phyloP scores from a whole-genome alignment of 805 yeast species.

The Kluyveromyces aestuarii region DNA sequence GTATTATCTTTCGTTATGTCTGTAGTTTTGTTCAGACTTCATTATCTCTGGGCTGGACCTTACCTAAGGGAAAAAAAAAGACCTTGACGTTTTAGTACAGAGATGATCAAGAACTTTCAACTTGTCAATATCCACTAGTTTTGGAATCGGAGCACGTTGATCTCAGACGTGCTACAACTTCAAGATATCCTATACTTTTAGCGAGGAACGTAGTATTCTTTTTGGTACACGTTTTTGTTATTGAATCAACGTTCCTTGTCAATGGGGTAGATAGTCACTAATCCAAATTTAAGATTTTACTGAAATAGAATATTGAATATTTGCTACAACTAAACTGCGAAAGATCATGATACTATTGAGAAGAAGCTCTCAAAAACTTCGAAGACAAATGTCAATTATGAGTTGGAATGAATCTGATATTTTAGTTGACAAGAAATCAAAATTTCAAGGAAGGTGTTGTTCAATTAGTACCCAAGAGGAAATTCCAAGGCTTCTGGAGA shows the following conservation, averaged over 20 bases:
- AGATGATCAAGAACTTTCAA: no score
- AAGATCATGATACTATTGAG: not conserved
- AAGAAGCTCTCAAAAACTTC: not conserved
- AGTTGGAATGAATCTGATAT: slow-evolving; percentile 36
- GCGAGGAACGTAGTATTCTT: no score
- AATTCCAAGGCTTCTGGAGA: slow-evolving; percentile 34
- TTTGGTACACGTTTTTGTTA: no score
- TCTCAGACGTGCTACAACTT: no score
- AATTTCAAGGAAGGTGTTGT: slow-evolving; percentile 56
- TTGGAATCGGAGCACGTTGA: no score
- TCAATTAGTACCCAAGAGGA: slow-evolving; percentile 32
- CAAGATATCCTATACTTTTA: no score
- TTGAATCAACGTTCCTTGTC: no score
- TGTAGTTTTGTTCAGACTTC: not conserved
- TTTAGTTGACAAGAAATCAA: slow-evolving; percentile 46
- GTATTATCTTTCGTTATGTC: not conserved
- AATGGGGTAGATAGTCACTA: no score
- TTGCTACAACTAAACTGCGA: not conserved
- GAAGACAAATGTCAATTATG: not conserved
- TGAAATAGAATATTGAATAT: no score
- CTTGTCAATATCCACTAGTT: no score
- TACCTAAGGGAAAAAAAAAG: not conserved
- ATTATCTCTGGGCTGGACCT: not conserved
- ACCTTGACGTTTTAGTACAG: not conserved
- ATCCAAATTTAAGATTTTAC: not conserved